phyloP scores from a whole-genome alignment of 176 grass and related monocot genomes.

The Pharus latifolius region DNA sequence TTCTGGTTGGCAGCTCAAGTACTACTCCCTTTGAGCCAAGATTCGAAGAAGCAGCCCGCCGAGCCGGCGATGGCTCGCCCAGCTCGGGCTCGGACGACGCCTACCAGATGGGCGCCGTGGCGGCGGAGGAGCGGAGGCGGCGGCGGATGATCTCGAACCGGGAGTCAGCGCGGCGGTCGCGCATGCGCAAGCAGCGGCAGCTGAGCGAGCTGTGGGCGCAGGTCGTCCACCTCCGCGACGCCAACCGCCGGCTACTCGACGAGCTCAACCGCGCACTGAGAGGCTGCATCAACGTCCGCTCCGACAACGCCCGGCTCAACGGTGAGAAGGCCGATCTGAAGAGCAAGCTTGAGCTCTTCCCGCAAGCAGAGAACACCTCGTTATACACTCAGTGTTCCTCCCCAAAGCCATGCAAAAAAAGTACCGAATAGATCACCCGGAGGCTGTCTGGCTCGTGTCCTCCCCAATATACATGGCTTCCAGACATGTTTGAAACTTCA shows the following conservation, averaged over 20 bases:
- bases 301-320: conserved; percentile 44
- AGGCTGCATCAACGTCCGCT: conserved; percentile 25
- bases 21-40: background rate
- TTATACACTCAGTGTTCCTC: conserved; percentile 13
- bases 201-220: conserved; percentile 68
- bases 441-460: too few species aligned
- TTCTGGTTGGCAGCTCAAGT: too few species aligned
- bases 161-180: conserved; percentile 81
- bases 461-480: too few species aligned
- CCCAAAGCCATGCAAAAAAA: conserved; percentile 9
- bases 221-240: conserved; percentile 45
- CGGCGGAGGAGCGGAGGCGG: conserved; percentile 42
- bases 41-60: conserved; percentile 21
- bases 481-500: too few species aligned
- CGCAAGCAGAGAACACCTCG: background rate
- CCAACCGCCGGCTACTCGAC: conserved; percentile 61
- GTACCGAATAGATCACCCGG: too few species aligned
- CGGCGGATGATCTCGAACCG: conserved; percentile 87
- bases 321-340: conserved; percentile 40
- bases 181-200: conserved; percentile 93
- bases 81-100: conserved; percentile 39
- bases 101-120: background rate
- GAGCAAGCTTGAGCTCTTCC: conserved; percentile 46
- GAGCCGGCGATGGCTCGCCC: conserved; percentile 30
- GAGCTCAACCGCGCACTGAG: conserved; percentile 60